phyloP scores from a whole-genome alignment of 176 grass and related monocot species.

The Raddia guianensis region DNA sequence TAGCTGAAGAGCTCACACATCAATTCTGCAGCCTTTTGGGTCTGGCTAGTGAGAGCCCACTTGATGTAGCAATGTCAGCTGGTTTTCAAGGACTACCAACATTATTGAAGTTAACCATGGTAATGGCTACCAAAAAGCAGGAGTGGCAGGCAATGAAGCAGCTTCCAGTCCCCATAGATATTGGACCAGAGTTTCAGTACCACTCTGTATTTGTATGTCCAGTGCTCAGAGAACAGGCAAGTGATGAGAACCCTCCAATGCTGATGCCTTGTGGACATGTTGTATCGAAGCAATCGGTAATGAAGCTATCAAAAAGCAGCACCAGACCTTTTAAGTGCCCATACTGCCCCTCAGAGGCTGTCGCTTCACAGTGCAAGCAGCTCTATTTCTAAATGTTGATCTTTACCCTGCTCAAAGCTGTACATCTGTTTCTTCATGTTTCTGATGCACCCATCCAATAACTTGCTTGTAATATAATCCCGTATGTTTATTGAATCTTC shows the following conservation, averaged over 20 bases:
- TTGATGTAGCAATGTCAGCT: constrained; percentile 62
- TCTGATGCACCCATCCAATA: constrained; percentile 26
- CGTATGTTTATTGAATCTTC: constrained; percentile 19
- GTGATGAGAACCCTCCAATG: constrained; percentile 92
- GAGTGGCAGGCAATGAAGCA: constrained; percentile 96
- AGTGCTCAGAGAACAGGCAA: constrained; percentile 75
- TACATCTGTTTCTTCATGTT: constrained; percentile 41
- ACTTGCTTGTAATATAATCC: constrained; percentile 53
- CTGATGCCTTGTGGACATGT: constrained; percentile 92
- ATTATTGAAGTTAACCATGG: constrained; percentile 63
- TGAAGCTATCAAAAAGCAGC: constrained; percentile 83
- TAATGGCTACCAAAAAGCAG: constrained; percentile 81
- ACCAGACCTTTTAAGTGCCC: constrained; percentile 88
- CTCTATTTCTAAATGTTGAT: constrained; percentile 73
- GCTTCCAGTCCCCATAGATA: constrained; percentile 76
- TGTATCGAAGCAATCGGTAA: constrained; percentile 77
- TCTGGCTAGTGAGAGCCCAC: constrained; percentile 62
- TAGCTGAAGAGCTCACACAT: constrained; percentile 65
- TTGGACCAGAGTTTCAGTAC: constrained; percentile 74
- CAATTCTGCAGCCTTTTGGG: constrained; percentile 81
- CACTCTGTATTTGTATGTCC: constrained; percentile 94
- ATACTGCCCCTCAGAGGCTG: constrained; percentile 76
- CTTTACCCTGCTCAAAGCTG: constrained; percentile 29
- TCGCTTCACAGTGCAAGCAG: constrained; percentile 67
- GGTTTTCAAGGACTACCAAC: constrained; percentile 86